Percentiles rank a stretch among this genome's conserved stretches.
Evolutionary conservation across 2,329 filamentous ascomycete species (phyloP).

Genomic region (Ophioceras dolichostomum): DNA sequence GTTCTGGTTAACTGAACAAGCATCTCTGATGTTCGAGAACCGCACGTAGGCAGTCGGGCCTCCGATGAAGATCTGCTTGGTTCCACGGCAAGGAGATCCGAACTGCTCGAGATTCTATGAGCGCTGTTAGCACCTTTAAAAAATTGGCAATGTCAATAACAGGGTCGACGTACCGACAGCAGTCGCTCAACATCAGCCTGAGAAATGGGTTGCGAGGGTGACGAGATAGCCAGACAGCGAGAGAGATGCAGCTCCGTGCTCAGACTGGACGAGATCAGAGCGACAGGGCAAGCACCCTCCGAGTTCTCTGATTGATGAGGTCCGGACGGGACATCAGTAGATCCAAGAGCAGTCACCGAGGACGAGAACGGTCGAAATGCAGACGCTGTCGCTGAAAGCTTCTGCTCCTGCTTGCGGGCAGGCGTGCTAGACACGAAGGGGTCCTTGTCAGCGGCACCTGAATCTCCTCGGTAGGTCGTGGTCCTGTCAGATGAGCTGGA

Average conservation of each 20-base stretch:
- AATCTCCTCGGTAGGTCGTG: constrained; percentile 12
- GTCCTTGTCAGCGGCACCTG: constrained; percentile 28
- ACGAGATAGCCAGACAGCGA: constrained; percentile 29
- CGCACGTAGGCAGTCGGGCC: constrained; percentile 36
- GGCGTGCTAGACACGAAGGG: constrained; percentile 35
- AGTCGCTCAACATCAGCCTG: constrained; percentile 27
- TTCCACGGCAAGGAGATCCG: constrained; percentile 23
- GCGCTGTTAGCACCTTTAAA: not conserved
- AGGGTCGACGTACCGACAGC: constrained; percentile 25
- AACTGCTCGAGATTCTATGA: constrained; percentile 15
- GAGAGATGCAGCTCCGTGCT: constrained; percentile 34
- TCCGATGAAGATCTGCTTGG: constrained; percentile 20
- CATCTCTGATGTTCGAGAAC: constrained; percentile 49
- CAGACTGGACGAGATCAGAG: constrained; percentile 21
- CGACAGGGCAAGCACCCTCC: too few relatives aligned
- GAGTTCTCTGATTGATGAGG: too few relatives aligned
- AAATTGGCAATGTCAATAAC: not conserved
- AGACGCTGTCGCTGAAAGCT: constrained; percentile 52
- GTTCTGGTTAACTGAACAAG: constrained; percentile 35
- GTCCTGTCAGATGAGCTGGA: constrained; percentile 17
- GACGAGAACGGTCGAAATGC: constrained; percentile 41
- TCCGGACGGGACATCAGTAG: constrained; percentile 7
- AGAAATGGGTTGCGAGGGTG: constrained; percentile 15
- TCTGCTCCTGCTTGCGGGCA: constrained; percentile 22
- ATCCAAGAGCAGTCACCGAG: constrained; percentile 11